Percentiles rank a stretch among this genome's conserved stretches.
Conservation (phyloP, 495 filamentous ascomycete genomes). For the Penicillium soppii region DNA sequence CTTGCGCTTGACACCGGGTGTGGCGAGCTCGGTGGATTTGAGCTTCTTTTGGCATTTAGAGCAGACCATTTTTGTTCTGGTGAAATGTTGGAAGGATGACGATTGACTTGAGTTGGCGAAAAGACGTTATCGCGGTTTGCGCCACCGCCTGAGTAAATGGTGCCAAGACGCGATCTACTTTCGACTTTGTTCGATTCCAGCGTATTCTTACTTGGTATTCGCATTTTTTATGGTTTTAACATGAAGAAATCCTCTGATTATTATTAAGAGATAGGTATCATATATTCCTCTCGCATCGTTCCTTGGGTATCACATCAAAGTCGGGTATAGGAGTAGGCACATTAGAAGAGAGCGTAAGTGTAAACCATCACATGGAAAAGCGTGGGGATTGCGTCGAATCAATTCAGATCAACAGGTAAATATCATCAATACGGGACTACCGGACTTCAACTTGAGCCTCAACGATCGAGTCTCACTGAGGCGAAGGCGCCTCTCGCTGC, state of each 20-base stretch:
- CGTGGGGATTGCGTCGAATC: neutral
- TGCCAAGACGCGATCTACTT: slow-evolving; percentile 18
- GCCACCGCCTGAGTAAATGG: slow-evolving; percentile 21
- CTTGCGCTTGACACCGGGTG: slow-evolving; percentile 69
- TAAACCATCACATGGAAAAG: neutral
- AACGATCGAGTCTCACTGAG: neutral
- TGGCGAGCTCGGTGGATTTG: slow-evolving; percentile 63
- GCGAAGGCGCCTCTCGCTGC: neutral
- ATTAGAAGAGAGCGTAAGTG: neutral
- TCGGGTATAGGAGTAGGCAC: neutral
- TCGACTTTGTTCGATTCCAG: neutral
- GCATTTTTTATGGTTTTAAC: too few species aligned
- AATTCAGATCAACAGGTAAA: neutral
- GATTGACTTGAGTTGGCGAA: neutral
- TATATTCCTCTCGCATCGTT: neutral
- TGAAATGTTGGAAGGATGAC: neutral
- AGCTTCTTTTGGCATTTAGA: slow-evolving; percentile 63
- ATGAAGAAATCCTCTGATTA: neutral
- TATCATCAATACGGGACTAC: neutral
- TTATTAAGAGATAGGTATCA: neutral
- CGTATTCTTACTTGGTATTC: neutral
- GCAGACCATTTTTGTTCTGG: slow-evolving; percentile 65
- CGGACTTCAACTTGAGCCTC: neutral
- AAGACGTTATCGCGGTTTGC: slow-evolving; percentile 10
- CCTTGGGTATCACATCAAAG: slow-evolving; percentile 3